These are phyloP conservation scores for Dalechampia spathulata DNA, from an alignment of 441 rosid species.

Conservation along the genomic window DNA sequence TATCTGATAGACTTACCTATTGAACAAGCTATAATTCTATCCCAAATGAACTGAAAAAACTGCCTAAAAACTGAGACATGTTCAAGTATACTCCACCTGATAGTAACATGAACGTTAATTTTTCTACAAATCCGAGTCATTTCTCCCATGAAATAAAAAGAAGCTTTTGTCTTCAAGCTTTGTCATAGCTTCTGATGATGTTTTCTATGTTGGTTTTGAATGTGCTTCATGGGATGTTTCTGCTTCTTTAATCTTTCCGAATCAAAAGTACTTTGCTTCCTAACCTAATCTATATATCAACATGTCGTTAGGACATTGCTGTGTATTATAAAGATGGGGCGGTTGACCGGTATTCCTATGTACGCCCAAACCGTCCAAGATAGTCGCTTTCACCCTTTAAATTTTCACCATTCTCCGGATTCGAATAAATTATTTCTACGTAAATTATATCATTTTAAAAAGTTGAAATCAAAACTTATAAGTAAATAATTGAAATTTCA, in stretches of 20 bases:
- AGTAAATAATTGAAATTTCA: no score
- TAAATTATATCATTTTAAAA: no score
- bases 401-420: no score
- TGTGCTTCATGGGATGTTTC: background rate
- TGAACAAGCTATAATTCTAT: slow-evolving; percentile 68
- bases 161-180: slow-evolving; percentile 5
- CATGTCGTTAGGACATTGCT: background rate
- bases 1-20: slow-evolving; percentile 49
- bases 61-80: slow-evolving; percentile 50
- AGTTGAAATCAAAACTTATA: no score
- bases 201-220: background rate
- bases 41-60: slow-evolving; percentile 64
- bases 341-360: slow-evolving; percentile 44
- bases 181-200: slow-evolving; percentile 3
- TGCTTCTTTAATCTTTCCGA: background rate
- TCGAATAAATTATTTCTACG: no score
- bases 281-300: slow-evolving; percentile 10
- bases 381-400: no score
- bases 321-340: background rate
- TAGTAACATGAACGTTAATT: slow-evolving; percentile 34
- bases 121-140: slow-evolving; percentile 48
- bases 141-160: slow-evolving; percentile 33
- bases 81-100: slow-evolving; percentile 49
- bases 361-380: slow-evolving; percentile 23
- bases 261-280: background rate